Conservation (phyloP, 2,329 filamentous ascomycete genomes). For the Pyrenophora teres region DNA sequence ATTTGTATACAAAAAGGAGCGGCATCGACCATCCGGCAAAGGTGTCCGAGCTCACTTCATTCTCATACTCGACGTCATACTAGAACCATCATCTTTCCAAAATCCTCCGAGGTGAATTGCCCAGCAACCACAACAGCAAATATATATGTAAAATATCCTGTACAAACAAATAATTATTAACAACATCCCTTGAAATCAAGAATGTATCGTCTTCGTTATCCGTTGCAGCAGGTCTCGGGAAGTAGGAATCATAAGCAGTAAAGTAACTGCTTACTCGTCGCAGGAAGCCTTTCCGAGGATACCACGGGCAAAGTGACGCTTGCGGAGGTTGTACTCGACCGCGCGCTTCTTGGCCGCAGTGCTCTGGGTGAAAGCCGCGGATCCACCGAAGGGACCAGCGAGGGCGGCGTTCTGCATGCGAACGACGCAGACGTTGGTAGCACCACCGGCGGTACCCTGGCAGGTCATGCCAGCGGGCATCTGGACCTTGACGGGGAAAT, state of each 20-base stretch:
- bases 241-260: not conserved
- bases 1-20: constrained; percentile 1
- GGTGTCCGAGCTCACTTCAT: not conserved
- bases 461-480: constrained; percentile 73
- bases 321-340: constrained; percentile 57
- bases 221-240: not conserved
- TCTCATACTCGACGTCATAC: not conserved
- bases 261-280: not conserved
- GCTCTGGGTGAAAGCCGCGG: constrained; percentile 67
- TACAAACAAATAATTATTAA: no score
- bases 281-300: constrained; percentile 42
- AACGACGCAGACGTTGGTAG: constrained; percentile 66
- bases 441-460: constrained; percentile 62
- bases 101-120: constrained; percentile 1
- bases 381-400: constrained; percentile 70
- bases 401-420: constrained; percentile 65
- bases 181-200: no score
- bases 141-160: not conserved
- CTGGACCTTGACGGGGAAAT: constrained; percentile 68
- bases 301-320: constrained; percentile 45
- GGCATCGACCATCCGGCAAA: not conserved
- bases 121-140: not conserved
- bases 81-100: not conserved
- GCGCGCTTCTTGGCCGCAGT: constrained; percentile 64
- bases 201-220: not conserved